Evolutionary conservation across 2,329 filamentous ascomycete genomes (phyloP).

Genomic region (Cordyceps sp.): DNA sequence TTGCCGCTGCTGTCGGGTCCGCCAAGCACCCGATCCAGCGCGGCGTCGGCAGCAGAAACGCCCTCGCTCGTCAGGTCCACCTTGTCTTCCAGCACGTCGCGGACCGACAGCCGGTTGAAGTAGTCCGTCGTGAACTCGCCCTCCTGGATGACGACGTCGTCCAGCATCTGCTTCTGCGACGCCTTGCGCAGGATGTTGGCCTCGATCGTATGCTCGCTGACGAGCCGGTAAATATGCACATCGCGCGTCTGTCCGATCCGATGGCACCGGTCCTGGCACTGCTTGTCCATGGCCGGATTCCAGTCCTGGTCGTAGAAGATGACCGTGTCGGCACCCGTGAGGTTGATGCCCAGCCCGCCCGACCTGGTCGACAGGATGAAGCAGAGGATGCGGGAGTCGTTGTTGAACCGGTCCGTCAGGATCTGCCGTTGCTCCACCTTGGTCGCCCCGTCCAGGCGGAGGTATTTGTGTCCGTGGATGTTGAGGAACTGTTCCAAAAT

Average conservation of each 20-base stretch:
- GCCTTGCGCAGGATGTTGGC: constrained; percentile 94
- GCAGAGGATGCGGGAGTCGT: constrained; percentile 76
- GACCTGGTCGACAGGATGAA: constrained; percentile 94
- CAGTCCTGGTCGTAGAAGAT: constrained; percentile 99
- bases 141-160: constrained; percentile 96
- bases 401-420: constrained; percentile 91
- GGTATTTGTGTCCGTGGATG: constrained; percentile 92
- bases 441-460: constrained; percentile 89
- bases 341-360: constrained; percentile 86
- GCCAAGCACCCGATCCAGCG: constrained; percentile 74
- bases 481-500: constrained; percentile 96
- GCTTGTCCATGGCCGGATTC: constrained; percentile 99
- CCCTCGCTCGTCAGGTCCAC: constrained; percentile 29
- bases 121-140: constrained; percentile 96
- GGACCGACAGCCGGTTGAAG: constrained; percentile 63
- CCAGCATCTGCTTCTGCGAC: constrained; percentile 93
- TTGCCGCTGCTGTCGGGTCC: constrained; percentile 42
- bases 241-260: constrained; percentile 95
- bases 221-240: constrained; percentile 91
- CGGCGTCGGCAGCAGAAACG: constrained; percentile 59
- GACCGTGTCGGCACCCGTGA: constrained; percentile 91
- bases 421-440: constrained; percentile 93
- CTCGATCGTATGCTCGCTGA: constrained; percentile 90
- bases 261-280: constrained; percentile 94
- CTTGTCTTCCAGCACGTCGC: constrained; percentile 49